Evolutionary conservation across 495 filamentous ascomycete species (phyloP), one percentile per base, ranked within the genome.

Genomic region (Neurospora discreta): DNA sequence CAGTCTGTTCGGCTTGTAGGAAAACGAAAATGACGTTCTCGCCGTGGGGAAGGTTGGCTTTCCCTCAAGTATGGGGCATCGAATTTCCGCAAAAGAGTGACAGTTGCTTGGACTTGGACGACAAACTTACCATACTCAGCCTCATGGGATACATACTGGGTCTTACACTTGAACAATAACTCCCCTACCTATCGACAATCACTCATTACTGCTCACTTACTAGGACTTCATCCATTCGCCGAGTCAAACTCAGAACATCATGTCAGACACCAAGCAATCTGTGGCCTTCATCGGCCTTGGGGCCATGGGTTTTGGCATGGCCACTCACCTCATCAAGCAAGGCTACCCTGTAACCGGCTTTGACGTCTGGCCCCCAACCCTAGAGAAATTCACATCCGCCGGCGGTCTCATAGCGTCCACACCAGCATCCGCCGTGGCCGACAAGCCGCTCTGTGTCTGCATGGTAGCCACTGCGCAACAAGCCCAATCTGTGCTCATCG

Each of bases 301-400:
- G 74, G 92, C 92, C 82, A 95, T 94, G 92, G 92, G 92, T 77
- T 92, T 92, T 78, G 92, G 92, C 74, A 95, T 94, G 91, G 92
- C 92, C 75, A 90, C 89, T 44, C 86, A 93, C 75, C 88, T 95
- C 65, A 81, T 94, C 74, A 90, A 89, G 75, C 81, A 88, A 58
- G 89, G 89, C 71, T 91, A 90, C 77, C 67, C 81, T 1, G 90
- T 95, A 23, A 91, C 88, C 41, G 91, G 90, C 68, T 95, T 88
- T 78, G 92, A 95, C 77, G 87, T 94, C 71, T 93, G 89, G 83
- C 82, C 82, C 1, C 89, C 90, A n/a, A 88, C 90, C 0, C 84
- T 93, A n/a, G 87, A 90, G 65, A 86, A 85, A 10, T 93, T 95
- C 83, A 79, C 86, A 69, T 81, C 85, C 3, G 90, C 88, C 3